A percentile compares a stretch with the other conserved stretches of the same genome.
Evolutionary conservation across 495 filamentous ascomycete species (phyloP).

Genomic region (Aspergillus kassunensis): DNA sequence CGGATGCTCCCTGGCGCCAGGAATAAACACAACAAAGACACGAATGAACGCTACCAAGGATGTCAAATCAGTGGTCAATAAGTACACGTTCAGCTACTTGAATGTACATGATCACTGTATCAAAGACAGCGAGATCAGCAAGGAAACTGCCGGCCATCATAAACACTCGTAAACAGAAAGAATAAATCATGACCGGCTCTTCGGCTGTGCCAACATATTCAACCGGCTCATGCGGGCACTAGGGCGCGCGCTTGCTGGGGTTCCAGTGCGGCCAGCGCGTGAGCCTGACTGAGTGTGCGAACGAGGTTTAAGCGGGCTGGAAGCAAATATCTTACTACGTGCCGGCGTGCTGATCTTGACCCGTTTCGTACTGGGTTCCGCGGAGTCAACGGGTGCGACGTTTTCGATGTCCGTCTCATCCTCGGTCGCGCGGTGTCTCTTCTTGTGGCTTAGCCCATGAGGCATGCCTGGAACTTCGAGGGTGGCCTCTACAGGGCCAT

Average conservation of each 20-base stretch:
- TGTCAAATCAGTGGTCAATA: neutral
- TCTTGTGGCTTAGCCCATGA: conserved; percentile 72
- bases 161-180: conserved; percentile 15
- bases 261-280: conserved; percentile 29
- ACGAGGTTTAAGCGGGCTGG: conserved; percentile 38
- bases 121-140: too few species aligned
- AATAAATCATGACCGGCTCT: conserved; percentile 29
- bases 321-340: conserved; percentile 30
- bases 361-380: conserved; percentile 42
- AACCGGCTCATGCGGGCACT: conserved; percentile 43
- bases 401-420: conserved; percentile 42
- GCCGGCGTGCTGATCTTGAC: conserved; percentile 37
- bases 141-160: neutral
- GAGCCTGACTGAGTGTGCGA: conserved; percentile 33
- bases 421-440: conserved; percentile 53
- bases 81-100: neutral
- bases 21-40: neutral
- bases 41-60: neutral
- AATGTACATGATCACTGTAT: too few species aligned
- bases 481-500: too few species aligned
- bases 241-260: conserved; percentile 31
- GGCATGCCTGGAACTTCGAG: conserved; percentile 48
- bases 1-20: neutral
- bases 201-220: conserved; percentile 51
- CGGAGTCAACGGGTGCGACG: conserved; percentile 35